Evolutionary conservation across 1,284 basidiomycete genomes (phyloP).

Genomic region (Coniferiporia sulphurascens): DNA sequence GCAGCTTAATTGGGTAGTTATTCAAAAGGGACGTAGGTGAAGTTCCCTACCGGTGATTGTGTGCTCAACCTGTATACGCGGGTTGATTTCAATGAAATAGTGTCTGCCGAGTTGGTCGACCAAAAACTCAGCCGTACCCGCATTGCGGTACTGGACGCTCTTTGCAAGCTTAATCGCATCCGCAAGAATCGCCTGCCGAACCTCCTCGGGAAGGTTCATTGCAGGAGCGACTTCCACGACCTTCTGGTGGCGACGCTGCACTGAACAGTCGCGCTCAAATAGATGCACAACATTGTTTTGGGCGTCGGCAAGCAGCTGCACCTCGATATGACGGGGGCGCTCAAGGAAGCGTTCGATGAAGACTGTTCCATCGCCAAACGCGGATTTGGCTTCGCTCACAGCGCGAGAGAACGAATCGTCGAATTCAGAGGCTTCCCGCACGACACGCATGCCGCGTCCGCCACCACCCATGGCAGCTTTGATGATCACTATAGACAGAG

Average conservation of each 20-base stretch:
- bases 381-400: slow-evolving; percentile 90
- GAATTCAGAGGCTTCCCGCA: slow-evolving; percentile 89
- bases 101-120: slow-evolving; percentile 94
- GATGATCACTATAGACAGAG: slow-evolving; percentile 69
- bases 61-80: slow-evolving; percentile 98
- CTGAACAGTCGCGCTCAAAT: slow-evolving; percentile 98
- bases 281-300: slow-evolving; percentile 94
- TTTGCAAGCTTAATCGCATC: slow-evolving; percentile 95
- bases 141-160: slow-evolving; percentile 92
- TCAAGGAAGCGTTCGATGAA: slow-evolving; percentile 99
- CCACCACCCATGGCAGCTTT: slow-evolving; percentile 99
- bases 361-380: slow-evolving; percentile 97
- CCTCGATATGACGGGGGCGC: slow-evolving; percentile 95
- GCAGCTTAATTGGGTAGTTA: slow-evolving; percentile 14
- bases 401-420: slow-evolving; percentile 89
- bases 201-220: slow-evolving; percentile 86
- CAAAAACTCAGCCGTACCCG: slow-evolving; percentile 95
- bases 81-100: slow-evolving; percentile 99
- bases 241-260: slow-evolving; percentile 97
- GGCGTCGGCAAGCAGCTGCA: slow-evolving; percentile 90
- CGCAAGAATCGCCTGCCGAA: slow-evolving; percentile 80
- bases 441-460: slow-evolving; percentile 98
- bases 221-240: slow-evolving; percentile 99
- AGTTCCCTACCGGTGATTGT: slow-evolving; percentile 81
- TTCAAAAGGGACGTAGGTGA: slow-evolving; percentile 5